These are phyloP conservation scores for Mallotus repandus DNA, from an alignment of 441 rosid species.

Conservation along the genomic window DNA sequence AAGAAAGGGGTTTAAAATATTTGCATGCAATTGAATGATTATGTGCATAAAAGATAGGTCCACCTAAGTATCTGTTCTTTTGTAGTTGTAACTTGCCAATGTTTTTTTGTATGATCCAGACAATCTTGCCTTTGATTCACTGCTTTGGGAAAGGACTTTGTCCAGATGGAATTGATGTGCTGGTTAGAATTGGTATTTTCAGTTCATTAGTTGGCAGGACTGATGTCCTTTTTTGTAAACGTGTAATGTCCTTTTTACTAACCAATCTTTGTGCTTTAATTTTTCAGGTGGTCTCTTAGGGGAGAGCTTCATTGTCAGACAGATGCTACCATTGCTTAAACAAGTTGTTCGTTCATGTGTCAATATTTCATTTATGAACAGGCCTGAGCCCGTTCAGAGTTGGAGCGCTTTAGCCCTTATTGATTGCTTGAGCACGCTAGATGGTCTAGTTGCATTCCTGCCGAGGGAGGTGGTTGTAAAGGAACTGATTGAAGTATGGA, in stretches of 20 bases:
- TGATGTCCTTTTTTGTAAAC: conserved; percentile 23
- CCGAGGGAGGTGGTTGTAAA: conserved; percentile 67
- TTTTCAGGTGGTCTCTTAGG: conserved; percentile 86
- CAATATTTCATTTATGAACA: conserved; percentile 53
- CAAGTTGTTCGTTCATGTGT: conserved; percentile 66
- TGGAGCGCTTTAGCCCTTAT: conserved; percentile 80
- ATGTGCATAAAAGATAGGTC: not conserved
- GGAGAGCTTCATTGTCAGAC: conserved; percentile 63
- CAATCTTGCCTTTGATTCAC: conserved; percentile 82
- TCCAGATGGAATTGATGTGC: conserved; percentile 88
- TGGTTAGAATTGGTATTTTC: conserved; percentile 88
- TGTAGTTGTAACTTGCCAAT: conserved; percentile 21
- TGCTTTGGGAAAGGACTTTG: conserved; percentile 93
- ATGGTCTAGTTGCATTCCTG: conserved; percentile 69
- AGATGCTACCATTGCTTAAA: conserved; percentile 89
- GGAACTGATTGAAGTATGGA: conserved; percentile 77
- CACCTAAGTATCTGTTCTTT: conserved; percentile 6
- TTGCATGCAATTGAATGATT: conserved; percentile 1
- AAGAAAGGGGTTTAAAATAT: not conserved
- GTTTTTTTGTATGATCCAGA: conserved; percentile 46
- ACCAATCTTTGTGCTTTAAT: conserved; percentile 28
- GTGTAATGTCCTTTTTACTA: conserved; percentile 25
- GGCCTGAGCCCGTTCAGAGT: conserved; percentile 85
- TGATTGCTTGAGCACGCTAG: conserved; percentile 76
- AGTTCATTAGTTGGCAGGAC: conserved; percentile 34